Evolutionary conservation across 495 filamentous ascomycete genomes (phyloP).

Genomic region (Penicillium turbatum): DNA sequence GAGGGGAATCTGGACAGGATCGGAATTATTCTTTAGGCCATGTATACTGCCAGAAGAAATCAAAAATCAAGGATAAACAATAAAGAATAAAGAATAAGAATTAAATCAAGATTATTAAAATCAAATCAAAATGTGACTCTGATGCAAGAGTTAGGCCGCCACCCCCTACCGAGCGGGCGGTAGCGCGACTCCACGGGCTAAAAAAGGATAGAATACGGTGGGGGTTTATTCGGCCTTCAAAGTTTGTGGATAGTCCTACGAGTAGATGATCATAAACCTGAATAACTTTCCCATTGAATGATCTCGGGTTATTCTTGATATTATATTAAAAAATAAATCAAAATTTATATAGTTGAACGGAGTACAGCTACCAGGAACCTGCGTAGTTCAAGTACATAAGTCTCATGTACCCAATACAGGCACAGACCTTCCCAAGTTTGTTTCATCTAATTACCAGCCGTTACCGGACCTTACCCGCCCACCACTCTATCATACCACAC

Average conservation of each 20-base stretch:
- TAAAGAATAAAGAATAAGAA: neutral
- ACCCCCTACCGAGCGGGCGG: constrained; percentile 37
- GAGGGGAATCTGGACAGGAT: constrained; percentile 1
- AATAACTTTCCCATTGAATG: constrained; percentile 2
- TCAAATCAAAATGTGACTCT: constrained; percentile 8
- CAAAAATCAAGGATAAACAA: neutral
- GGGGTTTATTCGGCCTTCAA: constrained; percentile 9
- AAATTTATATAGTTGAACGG: constrained; percentile 2
- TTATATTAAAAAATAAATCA: constrained; percentile 8
- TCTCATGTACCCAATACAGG: constrained; percentile 8
- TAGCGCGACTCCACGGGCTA: constrained; percentile 29
- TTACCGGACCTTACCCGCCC: constrained; percentile 6
- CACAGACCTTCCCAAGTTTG: constrained; percentile 8
- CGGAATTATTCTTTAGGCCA: constrained; percentile 9
- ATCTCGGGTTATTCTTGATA: constrained; percentile 6
- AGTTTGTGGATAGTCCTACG: constrained; percentile 3
- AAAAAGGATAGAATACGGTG: constrained; percentile 7
- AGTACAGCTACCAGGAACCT: neutral
- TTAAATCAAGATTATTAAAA: neutral
- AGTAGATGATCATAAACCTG: constrained; percentile 11
- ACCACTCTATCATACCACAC: neutral
- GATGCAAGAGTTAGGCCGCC: constrained; percentile 24
- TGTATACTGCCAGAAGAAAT: neutral
- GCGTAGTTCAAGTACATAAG: constrained; percentile 1
- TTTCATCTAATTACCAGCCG: constrained; percentile 10